Conservation (phyloP, 345 rosid species). For the Nephelium lappaceum region DNA sequence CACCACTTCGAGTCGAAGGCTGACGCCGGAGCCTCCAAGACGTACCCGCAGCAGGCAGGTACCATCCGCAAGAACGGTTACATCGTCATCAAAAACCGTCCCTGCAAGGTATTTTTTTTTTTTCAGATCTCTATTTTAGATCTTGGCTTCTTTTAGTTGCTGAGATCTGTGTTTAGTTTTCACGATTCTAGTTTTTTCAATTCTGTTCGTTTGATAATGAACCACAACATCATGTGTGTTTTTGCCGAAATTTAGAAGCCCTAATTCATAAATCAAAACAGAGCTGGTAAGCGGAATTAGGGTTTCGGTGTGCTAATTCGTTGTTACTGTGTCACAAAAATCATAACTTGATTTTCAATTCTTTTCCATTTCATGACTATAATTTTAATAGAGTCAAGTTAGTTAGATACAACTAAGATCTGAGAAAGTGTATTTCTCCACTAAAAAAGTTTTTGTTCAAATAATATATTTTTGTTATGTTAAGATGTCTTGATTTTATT, state of each 20-base stretch:
- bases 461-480: neutral
- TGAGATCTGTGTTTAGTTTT: neutral
- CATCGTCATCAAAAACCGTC: conserved; percentile 64
- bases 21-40: conserved; percentile 76
- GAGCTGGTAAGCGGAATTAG: too few species aligned
- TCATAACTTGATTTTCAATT: too few species aligned
- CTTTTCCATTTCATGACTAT: too few species aligned
- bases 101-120: conserved; percentile 50
- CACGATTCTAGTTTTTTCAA: neutral
- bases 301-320: too few species aligned
- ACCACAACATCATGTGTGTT: neutral
- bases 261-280: neutral
- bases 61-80: conserved; percentile 67
- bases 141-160: neutral
- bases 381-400: too few species aligned
- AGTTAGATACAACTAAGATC: neutral
- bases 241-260: neutral
- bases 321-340: too few species aligned
- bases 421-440: neutral
- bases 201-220: neutral
- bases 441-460: too few species aligned
- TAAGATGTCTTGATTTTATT: neutral
- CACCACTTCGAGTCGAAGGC: conserved; percentile 71
- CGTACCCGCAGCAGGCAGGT: conserved; percentile 72
- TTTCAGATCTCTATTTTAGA: neutral